Percentiles rank a stretch among this genome's conserved stretches.
These are phyloP conservation scores for Cystobasidium ongulense DNA, from an alignment of 768 basidiomycete genomes.

Conservation along the genomic window DNA sequence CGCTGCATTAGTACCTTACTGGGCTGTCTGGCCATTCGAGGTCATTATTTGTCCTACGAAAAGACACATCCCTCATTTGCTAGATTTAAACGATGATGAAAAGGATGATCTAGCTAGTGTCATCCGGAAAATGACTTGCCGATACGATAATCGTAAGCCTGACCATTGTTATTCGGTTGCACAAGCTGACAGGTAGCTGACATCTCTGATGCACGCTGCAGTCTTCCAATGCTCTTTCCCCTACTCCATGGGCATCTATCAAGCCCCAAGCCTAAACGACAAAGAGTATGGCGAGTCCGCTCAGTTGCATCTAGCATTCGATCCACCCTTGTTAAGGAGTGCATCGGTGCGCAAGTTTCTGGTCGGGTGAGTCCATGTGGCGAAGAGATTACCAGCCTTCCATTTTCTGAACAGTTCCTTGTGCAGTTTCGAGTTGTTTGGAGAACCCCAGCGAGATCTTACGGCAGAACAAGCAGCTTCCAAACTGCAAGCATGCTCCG, in stretches of 20 bases:
- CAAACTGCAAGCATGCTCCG: slow-evolving; percentile 46
- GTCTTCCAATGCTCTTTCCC: slow-evolving; percentile 69
- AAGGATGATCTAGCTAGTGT: slow-evolving; percentile 58
- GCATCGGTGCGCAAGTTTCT: slow-evolving; percentile 79
- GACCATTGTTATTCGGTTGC: slow-evolving; percentile 26
- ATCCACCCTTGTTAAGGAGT: slow-evolving; percentile 72
- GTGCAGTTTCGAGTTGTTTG: slow-evolving; percentile 75
- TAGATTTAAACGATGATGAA: slow-evolving; percentile 57
- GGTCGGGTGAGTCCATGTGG: slow-evolving; percentile 60
- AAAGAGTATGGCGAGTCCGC: slow-evolving; percentile 52
- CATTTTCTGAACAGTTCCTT: not conserved
- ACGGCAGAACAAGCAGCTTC: slow-evolving; percentile 79
- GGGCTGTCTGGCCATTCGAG: slow-evolving; percentile 93
- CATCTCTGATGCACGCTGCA: slow-evolving; percentile 64
- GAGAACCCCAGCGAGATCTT: slow-evolving; percentile 78
- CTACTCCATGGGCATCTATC: slow-evolving; percentile 92
- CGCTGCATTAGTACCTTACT: slow-evolving; percentile 82
- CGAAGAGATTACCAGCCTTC: not conserved
- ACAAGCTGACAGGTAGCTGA: not conserved
- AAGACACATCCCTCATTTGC: slow-evolving; percentile 67
- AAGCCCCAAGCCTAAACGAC: slow-evolving; percentile 54
- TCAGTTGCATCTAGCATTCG: slow-evolving; percentile 79
- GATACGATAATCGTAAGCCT: slow-evolving; percentile 40
- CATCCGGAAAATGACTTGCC: slow-evolving; percentile 44
- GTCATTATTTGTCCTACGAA: slow-evolving; percentile 50